phyloP scores from a whole-genome alignment of 2,329 filamentous ascomycete genomes.

The Hymenoscyphus fructigenus region DNA sequence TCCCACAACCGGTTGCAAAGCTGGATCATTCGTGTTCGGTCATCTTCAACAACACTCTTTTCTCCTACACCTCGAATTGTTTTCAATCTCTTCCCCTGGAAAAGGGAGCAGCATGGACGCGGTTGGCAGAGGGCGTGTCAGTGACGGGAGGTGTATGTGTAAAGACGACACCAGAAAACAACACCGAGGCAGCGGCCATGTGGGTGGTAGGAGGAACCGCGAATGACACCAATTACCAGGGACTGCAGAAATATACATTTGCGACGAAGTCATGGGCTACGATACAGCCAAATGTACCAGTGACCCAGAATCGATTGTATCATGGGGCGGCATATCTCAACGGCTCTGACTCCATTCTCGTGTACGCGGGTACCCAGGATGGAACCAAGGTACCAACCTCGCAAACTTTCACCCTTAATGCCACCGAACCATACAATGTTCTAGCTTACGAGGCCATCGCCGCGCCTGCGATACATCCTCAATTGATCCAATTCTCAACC shows the following conservation, averaged over 20 bases:
- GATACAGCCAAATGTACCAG: conserved; percentile 43
- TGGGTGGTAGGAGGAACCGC: conserved; percentile 79
- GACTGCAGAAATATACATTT: conserved; percentile 70
- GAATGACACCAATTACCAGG: conserved; percentile 58
- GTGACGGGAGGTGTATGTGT: conserved; percentile 79
- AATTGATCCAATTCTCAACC: conserved; percentile 73
- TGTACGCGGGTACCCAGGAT: conserved; percentile 76
- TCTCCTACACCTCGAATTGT: conserved; percentile 72
- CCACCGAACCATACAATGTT: conserved; percentile 63
- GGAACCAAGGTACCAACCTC: conserved; percentile 58
- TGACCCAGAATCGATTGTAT: conserved; percentile 61
- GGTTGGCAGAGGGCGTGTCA: conserved; percentile 62
- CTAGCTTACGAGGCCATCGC: conserved; percentile 57
- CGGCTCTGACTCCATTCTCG: conserved; percentile 67
- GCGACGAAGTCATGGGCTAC: conserved; percentile 57
- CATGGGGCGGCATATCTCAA: conserved; percentile 77
- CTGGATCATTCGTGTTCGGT: conserved; percentile 79
- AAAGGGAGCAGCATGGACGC: conserved; percentile 69
- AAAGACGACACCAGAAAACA: conserved; percentile 58
- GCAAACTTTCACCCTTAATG: conserved; percentile 73
- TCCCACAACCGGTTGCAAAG: conserved; percentile 67
- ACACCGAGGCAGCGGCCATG: conserved; percentile 60
- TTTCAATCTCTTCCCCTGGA: conserved; percentile 73
- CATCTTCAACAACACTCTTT: conserved; percentile 78
- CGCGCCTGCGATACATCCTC: conserved; percentile 64